Evolutionary conservation across 2,329 filamentous ascomycete species (phyloP), one percentile per base, ranked within the genome.

Genomic region (Plenodomus tracheiphilus): DNA sequence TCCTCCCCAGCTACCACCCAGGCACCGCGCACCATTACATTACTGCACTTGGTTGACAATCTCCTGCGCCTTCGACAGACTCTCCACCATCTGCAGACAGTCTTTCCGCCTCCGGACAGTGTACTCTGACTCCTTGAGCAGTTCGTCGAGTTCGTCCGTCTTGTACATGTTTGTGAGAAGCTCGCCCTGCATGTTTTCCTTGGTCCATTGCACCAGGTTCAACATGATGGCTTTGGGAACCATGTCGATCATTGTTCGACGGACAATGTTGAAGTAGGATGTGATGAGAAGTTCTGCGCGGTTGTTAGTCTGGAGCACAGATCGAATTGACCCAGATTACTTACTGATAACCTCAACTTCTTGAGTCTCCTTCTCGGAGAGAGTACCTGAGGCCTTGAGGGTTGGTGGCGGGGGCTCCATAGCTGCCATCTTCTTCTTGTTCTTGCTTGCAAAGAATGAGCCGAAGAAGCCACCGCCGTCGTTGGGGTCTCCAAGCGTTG

Each of bases 361-460:
- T 57, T 96, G 89, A 51, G 86, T 87, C 74, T 99, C 94, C 53
- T 94, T 91, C 77, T 99, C 94, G 4, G 89, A 96, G 34, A 99
- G 80, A 20, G 87, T 96, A 36, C 94, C 93, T 2, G 91, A 96
- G 28, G 94, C 94, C 79, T 97, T 99, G 49, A 99, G 84, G 36
- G 85, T 93, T 22, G 94, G 85, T 54, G 94, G 94, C 34, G 94
- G 94, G 13, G 94, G 81, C 73, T 99, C 94, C 94, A 99, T 99
- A 40, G 93, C 92, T n/a, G 94, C 94, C 77, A 96, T 95, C 87
- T 97, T 97, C 84, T 99, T 99, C 86, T 97, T 99, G 79, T 97
- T 99, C 84, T 97, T 99, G 69, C 90, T 92, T 10, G 94, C 91
- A 71, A 97, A 99, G 83, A 99, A 99, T 68, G 90, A 96, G 62